phyloP scores from a whole-genome alignment of 1,139 yeast genomes.

The Hanseniaspora sp. region DNA sequence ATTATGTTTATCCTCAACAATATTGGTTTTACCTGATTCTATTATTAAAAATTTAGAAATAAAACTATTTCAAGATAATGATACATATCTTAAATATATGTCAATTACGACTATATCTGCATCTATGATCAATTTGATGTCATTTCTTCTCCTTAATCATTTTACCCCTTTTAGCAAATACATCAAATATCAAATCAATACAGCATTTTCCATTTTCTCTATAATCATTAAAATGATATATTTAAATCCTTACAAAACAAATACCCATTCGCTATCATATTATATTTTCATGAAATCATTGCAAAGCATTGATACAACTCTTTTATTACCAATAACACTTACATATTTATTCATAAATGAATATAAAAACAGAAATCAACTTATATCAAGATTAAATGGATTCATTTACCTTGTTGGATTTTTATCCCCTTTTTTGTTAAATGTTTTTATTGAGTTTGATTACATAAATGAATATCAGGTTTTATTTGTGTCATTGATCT shows the following conservation, averaged over 20 bases:
- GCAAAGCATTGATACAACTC: not conserved
- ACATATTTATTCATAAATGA: not conserved
- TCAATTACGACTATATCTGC: not conserved
- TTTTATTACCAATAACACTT: not conserved
- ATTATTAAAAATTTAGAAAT: not conserved
- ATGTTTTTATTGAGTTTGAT: not conserved
- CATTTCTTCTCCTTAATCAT: not conserved
- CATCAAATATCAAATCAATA: not conserved
- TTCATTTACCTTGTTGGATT: not conserved
- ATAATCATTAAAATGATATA: not conserved
- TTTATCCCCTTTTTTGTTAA: not conserved
- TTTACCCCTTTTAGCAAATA: not conserved
- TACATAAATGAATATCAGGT: not conserved
- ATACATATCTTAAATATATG: not conserved
- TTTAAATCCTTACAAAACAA: not conserved
- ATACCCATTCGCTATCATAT: not conserved
- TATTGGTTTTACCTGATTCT: not conserved
- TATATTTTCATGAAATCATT: not conserved
- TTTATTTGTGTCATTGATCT: not conserved
- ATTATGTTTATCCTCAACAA: not conserved
- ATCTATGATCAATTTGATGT: not conserved
- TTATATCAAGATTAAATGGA: not conserved
- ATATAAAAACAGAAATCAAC: not conserved
- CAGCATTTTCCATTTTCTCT: not conserved
- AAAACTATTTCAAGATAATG: not conserved